Percentiles rank a stretch among this genome's conserved stretches.
Conservation (phyloP, 2,329 filamentous ascomycete species). For the Tolypocladium sp. region DNA sequence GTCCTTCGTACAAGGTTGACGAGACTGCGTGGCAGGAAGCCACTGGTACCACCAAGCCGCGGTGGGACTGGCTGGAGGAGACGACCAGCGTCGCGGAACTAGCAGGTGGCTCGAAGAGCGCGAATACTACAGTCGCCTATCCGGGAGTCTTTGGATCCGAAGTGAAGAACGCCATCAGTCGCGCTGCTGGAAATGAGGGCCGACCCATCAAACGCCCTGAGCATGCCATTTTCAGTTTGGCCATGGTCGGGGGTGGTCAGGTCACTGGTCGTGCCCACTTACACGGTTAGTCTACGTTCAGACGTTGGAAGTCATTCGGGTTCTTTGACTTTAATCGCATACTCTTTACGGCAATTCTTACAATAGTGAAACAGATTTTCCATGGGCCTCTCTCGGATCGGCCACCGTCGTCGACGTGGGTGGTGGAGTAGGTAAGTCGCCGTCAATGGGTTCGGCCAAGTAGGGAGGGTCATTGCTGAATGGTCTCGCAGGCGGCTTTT, state of each 20-base stretch:
- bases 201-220: neutral
- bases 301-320: too few species aligned
- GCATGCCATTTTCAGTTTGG: neutral
- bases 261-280: neutral
- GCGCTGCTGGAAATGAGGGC: too few species aligned
- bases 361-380: neutral
- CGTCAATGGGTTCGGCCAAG: neutral
- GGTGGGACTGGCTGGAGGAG: constrained; percentile 27
- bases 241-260: neutral
- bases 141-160: constrained; percentile 14
- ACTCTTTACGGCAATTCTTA: too few species aligned
- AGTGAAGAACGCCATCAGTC: neutral
- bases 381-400: neutral
- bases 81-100: too few species aligned
- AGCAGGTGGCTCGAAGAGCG: too few species aligned
- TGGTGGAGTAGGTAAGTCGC: neutral
- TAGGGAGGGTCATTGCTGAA: too few species aligned
- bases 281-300: neutral
- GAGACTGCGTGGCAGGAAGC: constrained; percentile 21
- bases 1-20: constrained; percentile 19
- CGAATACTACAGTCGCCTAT: constrained; percentile 6
- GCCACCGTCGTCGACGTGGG: neutral
- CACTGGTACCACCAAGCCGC: constrained; percentile 13
- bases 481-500: constrained; percentile 15
- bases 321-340: too few species aligned